Percentiles rank a stretch among this genome's conserved stretches.
phyloP scores from a whole-genome alignment of 352 stramenopile genomes.

The Sclerospora graminicola region DNA sequence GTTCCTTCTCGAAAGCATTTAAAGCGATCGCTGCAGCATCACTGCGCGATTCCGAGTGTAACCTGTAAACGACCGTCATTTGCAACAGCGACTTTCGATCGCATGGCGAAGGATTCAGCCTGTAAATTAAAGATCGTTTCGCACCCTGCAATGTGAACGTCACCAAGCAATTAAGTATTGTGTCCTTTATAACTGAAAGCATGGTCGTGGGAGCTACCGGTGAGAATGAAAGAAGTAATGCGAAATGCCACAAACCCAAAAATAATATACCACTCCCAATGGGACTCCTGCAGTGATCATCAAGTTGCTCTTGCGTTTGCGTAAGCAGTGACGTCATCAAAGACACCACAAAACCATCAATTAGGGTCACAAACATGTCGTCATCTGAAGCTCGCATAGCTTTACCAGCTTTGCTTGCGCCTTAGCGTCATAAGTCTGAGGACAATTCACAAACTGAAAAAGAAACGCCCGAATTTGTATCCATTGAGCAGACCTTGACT shows the following conservation, averaged over 20 bases:
- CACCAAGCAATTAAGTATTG: constrained; percentile 83
- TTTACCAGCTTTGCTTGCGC: constrained; percentile 18
- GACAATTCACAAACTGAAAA: constrained; percentile 8
- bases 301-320: not conserved
- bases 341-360: constrained; percentile 33
- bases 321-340: constrained; percentile 21
- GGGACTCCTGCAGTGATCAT: not conserved
- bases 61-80: constrained; percentile 10
- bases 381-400: constrained; percentile 28
- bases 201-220: constrained; percentile 93
- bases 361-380: constrained; percentile 16
- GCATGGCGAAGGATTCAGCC: constrained; percentile 33
- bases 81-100: constrained; percentile 13
- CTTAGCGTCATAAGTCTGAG: constrained; percentile 10
- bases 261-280: constrained; percentile 81
- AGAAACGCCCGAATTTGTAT: constrained; percentile 14
- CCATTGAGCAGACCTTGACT: constrained; percentile 14
- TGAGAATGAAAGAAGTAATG: constrained; percentile 88
- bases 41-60: constrained; percentile 16
- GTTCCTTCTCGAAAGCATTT: constrained; percentile 11
- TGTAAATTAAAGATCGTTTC: constrained; percentile 44
- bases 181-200: constrained; percentile 89
- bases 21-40: constrained; percentile 7
- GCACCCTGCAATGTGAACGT: constrained; percentile 54
- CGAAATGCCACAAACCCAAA: constrained; percentile 89